Conservation (phyloP, 2,329 filamentous ascomycete species). For the Nothophaeocryptopus gaeumannii region DNA sequence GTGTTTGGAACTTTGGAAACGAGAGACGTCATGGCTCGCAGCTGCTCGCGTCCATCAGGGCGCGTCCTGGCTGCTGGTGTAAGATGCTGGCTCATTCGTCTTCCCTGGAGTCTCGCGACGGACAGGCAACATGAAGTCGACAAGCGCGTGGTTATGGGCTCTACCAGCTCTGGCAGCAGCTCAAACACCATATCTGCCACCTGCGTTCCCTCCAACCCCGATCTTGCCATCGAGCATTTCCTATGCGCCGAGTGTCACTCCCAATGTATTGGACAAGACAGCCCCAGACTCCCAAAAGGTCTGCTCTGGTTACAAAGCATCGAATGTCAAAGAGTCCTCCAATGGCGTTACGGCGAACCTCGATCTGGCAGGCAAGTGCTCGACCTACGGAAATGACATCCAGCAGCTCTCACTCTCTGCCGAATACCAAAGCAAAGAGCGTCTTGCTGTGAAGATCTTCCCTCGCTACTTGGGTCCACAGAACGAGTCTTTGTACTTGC, state of each 20-base stretch:
- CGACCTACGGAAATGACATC: conserved; percentile 33
- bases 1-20: too few relatives aligned
- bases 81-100: too few relatives aligned
- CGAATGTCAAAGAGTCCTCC: conserved; percentile 19
- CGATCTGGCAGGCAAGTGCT: conserved; percentile 28
- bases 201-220: conserved; percentile 29
- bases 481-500: conserved; percentile 28
- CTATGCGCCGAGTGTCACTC: conserved; percentile 29
- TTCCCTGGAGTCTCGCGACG: too few relatives aligned
- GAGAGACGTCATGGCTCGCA: neutral
- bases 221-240: conserved; percentile 24
- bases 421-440: conserved; percentile 28
- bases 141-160: too few relatives aligned
- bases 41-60: too few relatives aligned
- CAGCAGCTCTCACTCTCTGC: conserved; percentile 24
- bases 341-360: conserved; percentile 29
- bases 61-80: too few relatives aligned
- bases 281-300: conserved; percentile 27
- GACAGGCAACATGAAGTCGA: too few relatives aligned
- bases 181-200: conserved; percentile 30
- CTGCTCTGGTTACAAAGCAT: conserved; percentile 32
- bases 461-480: conserved; percentile 25
- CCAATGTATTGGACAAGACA: conserved; percentile 26
- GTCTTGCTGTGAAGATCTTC: conserved; percentile 29
- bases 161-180: conserved; percentile 13